Evolutionary conservation across 805 yeast genomes (phyloP), one percentile per base, ranked within the genome.

Genomic region (Spathaspora hagerdaliae): DNA sequence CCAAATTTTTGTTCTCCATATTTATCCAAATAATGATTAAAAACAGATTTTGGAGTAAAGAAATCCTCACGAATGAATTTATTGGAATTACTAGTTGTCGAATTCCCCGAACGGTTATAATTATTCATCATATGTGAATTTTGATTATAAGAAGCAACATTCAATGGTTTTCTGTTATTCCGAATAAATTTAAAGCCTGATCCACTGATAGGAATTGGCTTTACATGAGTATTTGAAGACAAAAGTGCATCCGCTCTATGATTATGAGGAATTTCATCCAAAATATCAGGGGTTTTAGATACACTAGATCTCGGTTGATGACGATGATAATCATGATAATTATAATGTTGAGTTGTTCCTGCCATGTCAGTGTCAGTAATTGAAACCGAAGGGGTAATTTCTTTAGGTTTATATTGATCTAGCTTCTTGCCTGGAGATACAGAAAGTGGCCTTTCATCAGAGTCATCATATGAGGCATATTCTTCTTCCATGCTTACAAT

Each of bases 21-120:
- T 51, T 82, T 81, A 51, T 81, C 88, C 85, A 85, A 78, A 59
- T 82, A 85, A 51, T 82, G 84, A 47, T 78, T 79, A 55, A 81
- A 78, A 6, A 82, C 84, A 26, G 90, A 80, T 45, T 85, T 85
- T 2, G 94, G 94, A 3, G 94, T 86, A 59, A 85, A 86, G 53
- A 76, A 83, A 58, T 86, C 92, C 54, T 82, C 84, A 42, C 92
- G 73, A 52, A 79, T 79, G 55, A 77, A 83, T 41, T 60, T 65
- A 40, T 50, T 53, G 34, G 49, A 31, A 35, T 38, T 44, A 36
- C 34, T 35, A 40, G 27, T 42, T 39, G 24, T 13, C 24, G 26
- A 36, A 26, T 36, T 43, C 11, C 19, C 27, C 13, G 5, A 27
- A 7, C 37, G 48, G 47, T 46, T 26, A 26, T 13, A 24, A 13